Conservation (phyloP, 768 basidiomycete species). For the Naematelia aurantialba region DNA sequence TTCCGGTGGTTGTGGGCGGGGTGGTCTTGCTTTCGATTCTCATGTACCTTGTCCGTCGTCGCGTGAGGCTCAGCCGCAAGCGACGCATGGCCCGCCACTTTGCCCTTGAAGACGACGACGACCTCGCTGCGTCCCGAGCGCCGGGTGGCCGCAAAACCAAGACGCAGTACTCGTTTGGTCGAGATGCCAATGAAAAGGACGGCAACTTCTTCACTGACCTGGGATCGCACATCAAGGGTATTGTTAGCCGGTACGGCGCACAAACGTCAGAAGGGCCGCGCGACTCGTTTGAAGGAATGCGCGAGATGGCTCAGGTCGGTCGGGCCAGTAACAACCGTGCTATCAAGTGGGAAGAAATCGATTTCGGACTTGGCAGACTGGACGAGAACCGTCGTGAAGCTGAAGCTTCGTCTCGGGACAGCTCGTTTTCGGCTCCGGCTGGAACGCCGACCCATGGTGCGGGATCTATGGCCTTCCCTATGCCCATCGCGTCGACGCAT, state of each 20-base stretch:
- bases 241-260: constrained; percentile 21
- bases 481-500: constrained; percentile 12
- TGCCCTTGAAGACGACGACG: constrained; percentile 35
- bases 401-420: constrained; percentile 9
- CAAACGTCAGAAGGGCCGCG: constrained; percentile 1
- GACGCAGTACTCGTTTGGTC: constrained; percentile 32
- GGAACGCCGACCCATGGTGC: constrained; percentile 2
- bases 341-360: constrained; percentile 50
- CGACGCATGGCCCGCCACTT: constrained; percentile 45
- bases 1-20: constrained; percentile 33
- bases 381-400: constrained; percentile 27
- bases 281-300: background rate
- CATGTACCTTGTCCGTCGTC: constrained; percentile 37
- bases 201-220: constrained; percentile 24
- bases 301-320: constrained; percentile 29
- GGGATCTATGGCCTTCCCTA: constrained; percentile 8
- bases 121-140: constrained; percentile 11
- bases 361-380: constrained; percentile 48
- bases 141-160: constrained; percentile 8
- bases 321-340: constrained; percentile 11
- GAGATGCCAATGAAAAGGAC: constrained; percentile 42
- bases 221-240: constrained; percentile 8
- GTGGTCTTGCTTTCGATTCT: constrained; percentile 31
- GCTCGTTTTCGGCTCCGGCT: constrained; percentile 22
- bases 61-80: constrained; percentile 36